Evolutionary conservation across 2,329 filamentous ascomycete species (phyloP).

Genomic region (Eutypa lata): DNA sequence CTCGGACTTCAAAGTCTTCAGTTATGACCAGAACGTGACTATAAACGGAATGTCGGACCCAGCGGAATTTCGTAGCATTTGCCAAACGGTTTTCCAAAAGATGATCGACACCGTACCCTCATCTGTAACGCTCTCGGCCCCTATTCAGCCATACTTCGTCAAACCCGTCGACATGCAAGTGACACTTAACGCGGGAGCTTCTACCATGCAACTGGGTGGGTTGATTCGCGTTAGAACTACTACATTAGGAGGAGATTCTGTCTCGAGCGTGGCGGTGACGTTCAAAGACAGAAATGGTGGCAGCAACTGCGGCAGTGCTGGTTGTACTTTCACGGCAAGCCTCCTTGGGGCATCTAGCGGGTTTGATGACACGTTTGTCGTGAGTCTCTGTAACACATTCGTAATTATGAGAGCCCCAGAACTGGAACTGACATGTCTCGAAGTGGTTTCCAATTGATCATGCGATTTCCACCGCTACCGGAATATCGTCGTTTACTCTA

Average conservation of each 20-base stretch:
- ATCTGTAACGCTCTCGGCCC: slow-evolving; percentile 47
- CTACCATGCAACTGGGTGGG: slow-evolving; percentile 47
- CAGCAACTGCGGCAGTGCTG: slow-evolving; percentile 36
- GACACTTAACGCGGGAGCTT: slow-evolving; percentile 46
- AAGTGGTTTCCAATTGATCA: slow-evolving; percentile 40
- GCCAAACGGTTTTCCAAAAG: slow-evolving; percentile 51
- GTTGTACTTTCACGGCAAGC: slow-evolving; percentile 43
- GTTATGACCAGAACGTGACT: slow-evolving; percentile 53
- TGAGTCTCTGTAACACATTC: slow-evolving; percentile 24
- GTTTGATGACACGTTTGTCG: slow-evolving; percentile 59
- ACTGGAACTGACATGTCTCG: slow-evolving; percentile 8
- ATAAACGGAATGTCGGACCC: slow-evolving; percentile 45
- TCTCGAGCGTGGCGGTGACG: slow-evolving; percentile 46
- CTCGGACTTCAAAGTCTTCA: slow-evolving; percentile 56
- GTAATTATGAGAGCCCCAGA: neutral
- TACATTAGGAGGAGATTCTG: slow-evolving; percentile 35
- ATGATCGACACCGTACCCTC: slow-evolving; percentile 61
- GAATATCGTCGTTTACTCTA: slow-evolving; percentile 61
- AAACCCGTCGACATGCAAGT: slow-evolving; percentile 59
- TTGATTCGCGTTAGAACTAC: slow-evolving; percentile 57
- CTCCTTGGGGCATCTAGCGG: slow-evolving; percentile 49
- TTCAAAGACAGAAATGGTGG: slow-evolving; percentile 56
- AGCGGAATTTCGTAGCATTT: slow-evolving; percentile 43
- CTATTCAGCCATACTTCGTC: slow-evolving; percentile 54
- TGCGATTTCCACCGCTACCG: slow-evolving; percentile 52